These are phyloP conservation scores for Enterospora canceri DNA, from an alignment of 371 early-diverging fungal genomes.

Conservation along the genomic window DNA sequence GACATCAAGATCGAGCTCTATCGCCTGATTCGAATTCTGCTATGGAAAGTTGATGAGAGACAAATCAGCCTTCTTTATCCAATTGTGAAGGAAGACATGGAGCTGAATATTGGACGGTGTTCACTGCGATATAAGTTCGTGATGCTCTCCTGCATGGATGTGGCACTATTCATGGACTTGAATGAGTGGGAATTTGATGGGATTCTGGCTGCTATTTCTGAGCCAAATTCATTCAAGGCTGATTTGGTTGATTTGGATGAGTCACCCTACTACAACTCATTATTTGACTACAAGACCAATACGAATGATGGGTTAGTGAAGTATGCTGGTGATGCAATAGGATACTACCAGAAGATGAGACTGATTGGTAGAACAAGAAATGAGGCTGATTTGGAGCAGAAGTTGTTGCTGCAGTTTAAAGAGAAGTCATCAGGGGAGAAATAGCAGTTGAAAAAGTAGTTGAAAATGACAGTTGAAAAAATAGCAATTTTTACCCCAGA, in stretches of 20 bases:
- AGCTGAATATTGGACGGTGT: not conserved
- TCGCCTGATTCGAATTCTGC: not conserved
- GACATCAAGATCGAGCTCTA: not conserved
- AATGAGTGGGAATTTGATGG: not conserved
- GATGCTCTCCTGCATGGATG: not conserved
- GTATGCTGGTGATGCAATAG: not conserved
- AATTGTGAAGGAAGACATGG: not conserved
- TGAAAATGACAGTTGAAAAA: not conserved
- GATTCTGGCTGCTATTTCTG: not conserved
- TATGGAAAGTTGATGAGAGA: too few species aligned
- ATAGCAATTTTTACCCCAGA: constrained; percentile 2
- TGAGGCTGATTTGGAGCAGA: not conserved
- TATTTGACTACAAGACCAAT: not conserved
- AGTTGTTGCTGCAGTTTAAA: not conserved
- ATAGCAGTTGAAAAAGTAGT: too few species aligned
- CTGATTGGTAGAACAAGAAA: not conserved
- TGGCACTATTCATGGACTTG: not conserved
- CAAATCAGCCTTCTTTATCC: not conserved
- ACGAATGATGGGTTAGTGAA: not conserved
- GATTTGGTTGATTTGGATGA: not conserved
- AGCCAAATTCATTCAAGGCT: not conserved
- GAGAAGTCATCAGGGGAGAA: too few species aligned
- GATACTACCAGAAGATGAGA: not conserved
- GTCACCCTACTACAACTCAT: not conserved
- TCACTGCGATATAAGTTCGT: not conserved